These are phyloP conservation scores for Camellia lanceoleosa DNA, from an alignment of 148 eudicot species.

Conservation along the genomic window DNA sequence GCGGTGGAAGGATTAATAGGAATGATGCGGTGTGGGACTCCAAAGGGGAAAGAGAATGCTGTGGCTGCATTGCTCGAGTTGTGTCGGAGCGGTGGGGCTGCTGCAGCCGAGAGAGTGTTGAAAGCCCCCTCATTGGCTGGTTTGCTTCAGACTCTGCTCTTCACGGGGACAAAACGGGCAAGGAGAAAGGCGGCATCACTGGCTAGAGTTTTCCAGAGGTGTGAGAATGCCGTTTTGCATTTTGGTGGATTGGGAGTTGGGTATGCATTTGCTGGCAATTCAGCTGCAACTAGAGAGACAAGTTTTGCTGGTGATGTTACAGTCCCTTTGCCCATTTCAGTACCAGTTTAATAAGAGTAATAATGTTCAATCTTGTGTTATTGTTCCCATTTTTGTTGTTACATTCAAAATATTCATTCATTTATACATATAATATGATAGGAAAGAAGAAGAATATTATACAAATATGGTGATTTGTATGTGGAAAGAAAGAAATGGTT, in stretches of 20 bases:
- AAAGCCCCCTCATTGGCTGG: constrained; percentile 64
- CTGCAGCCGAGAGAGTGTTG: constrained; percentile 61
- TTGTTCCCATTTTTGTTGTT: constrained; percentile 20
- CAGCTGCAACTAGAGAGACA: constrained; percentile 39
- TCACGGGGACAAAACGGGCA: constrained; percentile 88
- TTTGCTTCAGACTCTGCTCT: constrained; percentile 59
- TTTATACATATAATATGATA: constrained; percentile 7
- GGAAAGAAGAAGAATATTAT: not conserved
- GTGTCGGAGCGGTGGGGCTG: constrained; percentile 66
- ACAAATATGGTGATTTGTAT: not conserved
- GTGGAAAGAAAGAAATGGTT: not conserved
- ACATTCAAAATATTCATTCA: constrained; percentile 20
- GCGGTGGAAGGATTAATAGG: constrained; percentile 60
- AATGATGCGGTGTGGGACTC: constrained; percentile 74
- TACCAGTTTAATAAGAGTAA: constrained; percentile 57
- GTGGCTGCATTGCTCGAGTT: constrained; percentile 86
- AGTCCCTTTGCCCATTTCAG: constrained; percentile 50
- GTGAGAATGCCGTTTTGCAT: constrained; percentile 51
- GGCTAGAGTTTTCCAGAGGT: constrained; percentile 77
- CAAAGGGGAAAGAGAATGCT: constrained; percentile 86
- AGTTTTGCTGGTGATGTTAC: constrained; percentile 51
- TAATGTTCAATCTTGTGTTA: not conserved
- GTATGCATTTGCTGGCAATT: constrained; percentile 47
- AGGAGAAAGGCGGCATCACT: constrained; percentile 92
- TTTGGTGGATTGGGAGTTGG: constrained; percentile 54